These are phyloP conservation scores for Shiraia bambusicola DNA, from an alignment of 2,329 filamentous ascomycete genomes.

Conservation along the genomic window DNA sequence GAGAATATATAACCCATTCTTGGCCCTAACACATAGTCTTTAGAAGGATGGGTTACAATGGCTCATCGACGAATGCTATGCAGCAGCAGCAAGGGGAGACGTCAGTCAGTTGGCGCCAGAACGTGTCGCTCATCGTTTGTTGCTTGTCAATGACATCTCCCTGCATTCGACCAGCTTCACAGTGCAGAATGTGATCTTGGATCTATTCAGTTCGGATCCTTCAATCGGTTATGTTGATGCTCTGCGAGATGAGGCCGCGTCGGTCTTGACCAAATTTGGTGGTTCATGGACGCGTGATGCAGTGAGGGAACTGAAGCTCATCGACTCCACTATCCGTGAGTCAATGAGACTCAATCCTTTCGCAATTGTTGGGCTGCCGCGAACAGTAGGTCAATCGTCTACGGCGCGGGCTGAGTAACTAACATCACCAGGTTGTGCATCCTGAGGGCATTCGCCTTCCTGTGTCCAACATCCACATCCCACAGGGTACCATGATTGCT, in stretches of 20 bases:
- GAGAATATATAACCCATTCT: background rate
- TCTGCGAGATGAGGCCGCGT: constrained; percentile 12
- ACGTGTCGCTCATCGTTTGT: constrained; percentile 15
- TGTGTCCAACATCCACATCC: constrained; percentile 9
- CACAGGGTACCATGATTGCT: constrained; percentile 15
- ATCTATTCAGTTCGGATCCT: constrained; percentile 16
- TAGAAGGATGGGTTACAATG: constrained; percentile 20
- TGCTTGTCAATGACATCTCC: constrained; percentile 18
- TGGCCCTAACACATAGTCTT: constrained; percentile 1
- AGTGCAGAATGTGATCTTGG: constrained; percentile 16
- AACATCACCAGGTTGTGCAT: constrained; percentile 12
- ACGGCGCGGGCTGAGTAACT: background rate
- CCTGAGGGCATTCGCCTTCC: constrained; percentile 6
- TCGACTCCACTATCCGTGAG: constrained; percentile 17
- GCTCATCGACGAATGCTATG: constrained; percentile 16
- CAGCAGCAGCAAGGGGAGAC: constrained; percentile 11
- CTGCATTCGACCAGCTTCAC: constrained; percentile 17
- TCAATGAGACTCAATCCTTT: constrained; percentile 20
- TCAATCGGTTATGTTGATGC: constrained; percentile 11
- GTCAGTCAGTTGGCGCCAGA: constrained; percentile 13
- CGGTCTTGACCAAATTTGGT: constrained; percentile 8
- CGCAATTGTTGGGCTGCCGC: constrained; percentile 11
- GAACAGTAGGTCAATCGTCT: constrained; percentile 8
- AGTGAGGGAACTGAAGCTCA: constrained; percentile 12
- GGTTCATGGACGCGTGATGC: constrained; percentile 16